phyloP scores from a whole-genome alignment of 805 yeast species.

The Cyberlindnera nakhonratchasimensis region DNA sequence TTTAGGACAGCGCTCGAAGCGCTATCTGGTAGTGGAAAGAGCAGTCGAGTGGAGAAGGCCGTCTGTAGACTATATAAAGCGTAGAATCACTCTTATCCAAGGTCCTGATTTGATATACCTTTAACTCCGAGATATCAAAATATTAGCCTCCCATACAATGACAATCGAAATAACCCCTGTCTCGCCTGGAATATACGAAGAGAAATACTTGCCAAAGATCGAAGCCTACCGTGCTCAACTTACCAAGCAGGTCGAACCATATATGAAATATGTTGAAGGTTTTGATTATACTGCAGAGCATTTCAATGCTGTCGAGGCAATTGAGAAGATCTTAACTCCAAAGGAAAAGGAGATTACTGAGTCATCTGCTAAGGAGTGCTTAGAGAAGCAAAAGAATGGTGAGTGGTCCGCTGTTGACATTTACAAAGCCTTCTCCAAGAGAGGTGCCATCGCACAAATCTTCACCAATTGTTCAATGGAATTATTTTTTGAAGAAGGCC shows the following conservation, averaged over 20 bases:
- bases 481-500: slow-evolving; percentile 54
- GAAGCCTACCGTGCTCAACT: slow-evolving; percentile 19
- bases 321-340: slow-evolving; percentile 14
- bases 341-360: slow-evolving; percentile 24
- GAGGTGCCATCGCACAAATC: slow-evolving; percentile 57
- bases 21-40: slow-evolving; percentile 2
- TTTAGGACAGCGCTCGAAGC: slow-evolving; percentile 6
- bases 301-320: slow-evolving; percentile 25
- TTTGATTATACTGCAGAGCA: slow-evolving; percentile 19
- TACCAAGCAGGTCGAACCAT: slow-evolving; percentile 23
- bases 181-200: slow-evolving; percentile 10
- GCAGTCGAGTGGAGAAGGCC: slow-evolving; percentile 1
- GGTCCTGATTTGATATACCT: background rate
- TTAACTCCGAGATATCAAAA: too few species aligned
- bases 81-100: background rate
- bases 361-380: slow-evolving; percentile 18
- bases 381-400: slow-evolving; percentile 26
- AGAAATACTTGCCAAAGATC: slow-evolving; percentile 24
- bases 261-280: slow-evolving; percentile 13
- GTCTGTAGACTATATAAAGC: background rate
- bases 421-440: slow-evolving; percentile 50
- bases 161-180: slow-evolving; percentile 2
- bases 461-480: slow-evolving; percentile 38
- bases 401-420: slow-evolving; percentile 41
- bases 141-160: slow-evolving; percentile 1